Evolutionary conservation across 495 filamentous ascomycete genomes (phyloP).

Genomic region (Penicillium coprophilum): DNA sequence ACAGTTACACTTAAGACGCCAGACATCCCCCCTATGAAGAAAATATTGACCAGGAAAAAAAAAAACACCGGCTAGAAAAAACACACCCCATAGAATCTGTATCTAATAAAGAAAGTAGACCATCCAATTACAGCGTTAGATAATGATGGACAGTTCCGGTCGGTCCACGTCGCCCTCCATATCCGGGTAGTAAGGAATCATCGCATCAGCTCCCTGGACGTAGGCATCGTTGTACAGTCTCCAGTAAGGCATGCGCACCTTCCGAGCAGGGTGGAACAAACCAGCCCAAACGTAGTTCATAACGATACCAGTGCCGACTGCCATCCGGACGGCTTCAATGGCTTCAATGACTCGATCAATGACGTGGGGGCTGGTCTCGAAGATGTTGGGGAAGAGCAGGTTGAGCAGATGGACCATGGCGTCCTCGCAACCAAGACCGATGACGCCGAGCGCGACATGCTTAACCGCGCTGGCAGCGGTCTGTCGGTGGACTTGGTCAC

Average conservation of each 20-base stretch:
- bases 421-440: constrained; percentile 97
- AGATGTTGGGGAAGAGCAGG: constrained; percentile 93
- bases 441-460: constrained; percentile 93
- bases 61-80: constrained; percentile 26
- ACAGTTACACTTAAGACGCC: constrained; percentile 27
- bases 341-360: constrained; percentile 97
- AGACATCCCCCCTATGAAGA: constrained; percentile 29
- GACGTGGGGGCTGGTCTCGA: constrained; percentile 97
- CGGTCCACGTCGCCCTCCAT: constrained; percentile 75
- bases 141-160: constrained; percentile 78
- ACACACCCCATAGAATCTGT: constrained; percentile 16
- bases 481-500: constrained; percentile 97
- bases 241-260: constrained; percentile 93
- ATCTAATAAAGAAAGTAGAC: constrained; percentile 20
- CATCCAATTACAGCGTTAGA: constrained; percentile 50
- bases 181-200: constrained; percentile 93
- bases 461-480: constrained; percentile 96
- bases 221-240: constrained; percentile 96
- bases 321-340: constrained; percentile 93
- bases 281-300: constrained; percentile 99
- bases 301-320: constrained; percentile 83
- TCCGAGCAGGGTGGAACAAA: constrained; percentile 92
- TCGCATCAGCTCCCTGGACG: constrained; percentile 86
- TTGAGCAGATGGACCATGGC: constrained; percentile 98
- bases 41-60: constrained; percentile 7